Conservation (phyloP, 2,329 filamentous ascomycete genomes). For the Trichoderma sp. region DNA sequence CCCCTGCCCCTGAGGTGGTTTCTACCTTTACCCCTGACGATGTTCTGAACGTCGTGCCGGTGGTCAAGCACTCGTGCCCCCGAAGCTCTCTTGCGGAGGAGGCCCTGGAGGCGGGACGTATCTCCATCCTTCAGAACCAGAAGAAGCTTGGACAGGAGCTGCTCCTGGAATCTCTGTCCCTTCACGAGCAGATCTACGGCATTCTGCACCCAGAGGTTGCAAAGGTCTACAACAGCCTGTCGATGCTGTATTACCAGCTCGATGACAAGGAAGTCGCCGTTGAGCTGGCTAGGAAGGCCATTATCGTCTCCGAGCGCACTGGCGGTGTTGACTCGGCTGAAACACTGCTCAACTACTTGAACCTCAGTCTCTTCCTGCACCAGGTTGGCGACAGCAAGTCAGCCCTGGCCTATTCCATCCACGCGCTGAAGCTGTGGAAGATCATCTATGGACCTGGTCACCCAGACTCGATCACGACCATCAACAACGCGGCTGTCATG, state of each 20-base stretch:
- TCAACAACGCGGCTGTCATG: conserved; percentile 99
- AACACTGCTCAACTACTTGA: conserved; percentile 93
- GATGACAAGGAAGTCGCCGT: conserved; percentile 96
- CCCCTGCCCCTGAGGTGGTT: conserved; percentile 43
- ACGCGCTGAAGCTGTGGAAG: conserved; percentile 95
- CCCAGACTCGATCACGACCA: conserved; percentile 95
- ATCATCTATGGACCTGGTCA: conserved; percentile 92
- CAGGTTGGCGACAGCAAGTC: conserved; percentile 85
- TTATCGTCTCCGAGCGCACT: conserved; percentile 93
- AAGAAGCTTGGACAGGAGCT: conserved; percentile 95
- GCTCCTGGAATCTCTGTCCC: conserved; percentile 88
- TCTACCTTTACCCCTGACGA: conserved; percentile 75
- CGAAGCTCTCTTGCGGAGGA: conserved; percentile 92
- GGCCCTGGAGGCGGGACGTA: conserved; percentile 90
- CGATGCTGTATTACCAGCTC: conserved; percentile 95
- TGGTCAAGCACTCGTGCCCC: conserved; percentile 92
- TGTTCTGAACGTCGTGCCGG: conserved; percentile 86
- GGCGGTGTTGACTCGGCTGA: conserved; percentile 91
- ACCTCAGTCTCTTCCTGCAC: conserved; percentile 92
- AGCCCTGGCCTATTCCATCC: conserved; percentile 85
- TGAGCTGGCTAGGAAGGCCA: conserved; percentile 92
- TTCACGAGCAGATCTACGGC: conserved; percentile 98
- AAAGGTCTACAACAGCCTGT: conserved; percentile 89
- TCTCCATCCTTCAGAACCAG: conserved; percentile 94
- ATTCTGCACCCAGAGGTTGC: conserved; percentile 96